Evolutionary conservation across 1,139 yeast genomes (phyloP).

Genomic region (Saccharomycopsis hybrid): DNA sequence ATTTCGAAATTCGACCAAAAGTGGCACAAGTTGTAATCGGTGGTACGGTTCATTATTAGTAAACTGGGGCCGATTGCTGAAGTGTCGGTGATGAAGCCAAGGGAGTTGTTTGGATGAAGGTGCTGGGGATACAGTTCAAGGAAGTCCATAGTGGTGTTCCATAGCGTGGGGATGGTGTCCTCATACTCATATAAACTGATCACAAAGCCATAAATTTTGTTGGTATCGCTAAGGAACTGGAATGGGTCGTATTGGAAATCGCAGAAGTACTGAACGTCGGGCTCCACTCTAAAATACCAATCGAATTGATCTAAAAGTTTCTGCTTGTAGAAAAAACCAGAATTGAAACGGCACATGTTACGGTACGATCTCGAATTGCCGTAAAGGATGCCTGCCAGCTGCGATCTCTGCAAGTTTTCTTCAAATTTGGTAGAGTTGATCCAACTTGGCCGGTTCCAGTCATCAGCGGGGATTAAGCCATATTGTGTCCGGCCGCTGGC

Average conservation of each 20-base stretch:
- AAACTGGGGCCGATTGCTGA: constrained; percentile 34
- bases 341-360: constrained; percentile 76
- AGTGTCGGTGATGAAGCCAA: constrained; percentile 63
- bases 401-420: constrained; percentile 47
- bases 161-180: constrained; percentile 78
- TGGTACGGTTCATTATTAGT: constrained; percentile 24
- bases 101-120: constrained; percentile 61
- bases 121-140: constrained; percentile 47
- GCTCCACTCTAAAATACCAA: constrained; percentile 94
- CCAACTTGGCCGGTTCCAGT: constrained; percentile 62
- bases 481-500: constrained; percentile 76
- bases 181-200: constrained; percentile 71
- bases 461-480: constrained; percentile 58
- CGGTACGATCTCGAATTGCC: constrained; percentile 77
- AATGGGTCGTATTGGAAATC: constrained; percentile 88
- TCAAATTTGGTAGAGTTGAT: constrained; percentile 42
- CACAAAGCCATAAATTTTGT: constrained; percentile 82
- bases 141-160: constrained; percentile 69
- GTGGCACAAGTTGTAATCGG: constrained; percentile 80
- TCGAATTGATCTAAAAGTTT: constrained; percentile 58
- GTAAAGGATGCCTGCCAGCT: constrained; percentile 58
- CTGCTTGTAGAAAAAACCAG: constrained; percentile 77
- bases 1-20: constrained; percentile 96
- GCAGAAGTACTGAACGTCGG: constrained; percentile 79
- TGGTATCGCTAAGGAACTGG: constrained; percentile 59